phyloP scores from a whole-genome alignment of 208 protist genomes.

The Strigomonas galati region DNA sequence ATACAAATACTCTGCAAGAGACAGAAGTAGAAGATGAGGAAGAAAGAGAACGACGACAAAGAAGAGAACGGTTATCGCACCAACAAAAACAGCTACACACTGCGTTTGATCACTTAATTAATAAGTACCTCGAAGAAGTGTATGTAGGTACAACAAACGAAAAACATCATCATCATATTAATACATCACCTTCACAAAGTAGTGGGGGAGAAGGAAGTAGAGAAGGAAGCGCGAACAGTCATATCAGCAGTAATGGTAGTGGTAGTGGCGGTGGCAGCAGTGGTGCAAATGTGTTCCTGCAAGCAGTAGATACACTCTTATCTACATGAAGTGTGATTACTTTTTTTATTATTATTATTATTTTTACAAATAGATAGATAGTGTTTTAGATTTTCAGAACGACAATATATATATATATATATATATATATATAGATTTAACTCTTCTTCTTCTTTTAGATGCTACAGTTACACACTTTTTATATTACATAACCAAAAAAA shows the following conservation, averaged over 20 bases:
- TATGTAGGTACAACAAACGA: no score
- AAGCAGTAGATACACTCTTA: not conserved
- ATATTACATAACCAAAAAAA: not conserved
- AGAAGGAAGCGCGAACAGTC: no score
- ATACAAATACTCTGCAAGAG: not conserved
- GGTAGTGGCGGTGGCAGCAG: no score
- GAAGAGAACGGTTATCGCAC: not conserved
- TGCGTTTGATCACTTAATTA: no score
- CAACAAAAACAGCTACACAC: not conserved
- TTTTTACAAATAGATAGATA: no score
- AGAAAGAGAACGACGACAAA: not conserved
- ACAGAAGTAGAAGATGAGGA: not conserved
- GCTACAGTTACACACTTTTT: not conserved
- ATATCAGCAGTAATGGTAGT: no score
- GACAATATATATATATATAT: conserved; percentile 1
- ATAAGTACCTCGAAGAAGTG: no score
- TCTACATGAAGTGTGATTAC: not conserved
- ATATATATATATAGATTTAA: not conserved
- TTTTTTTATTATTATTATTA: conserved; percentile 1
- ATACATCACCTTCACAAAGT: conserved; percentile 2
- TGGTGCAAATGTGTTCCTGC: no score
- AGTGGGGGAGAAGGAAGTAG: no score
- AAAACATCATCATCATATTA: not conserved
- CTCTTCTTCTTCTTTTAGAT: not conserved
- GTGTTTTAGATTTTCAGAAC: no score